Conservation (phyloP, 805 yeast genomes). For the Jamesozyma jinghongensis region DNA sequence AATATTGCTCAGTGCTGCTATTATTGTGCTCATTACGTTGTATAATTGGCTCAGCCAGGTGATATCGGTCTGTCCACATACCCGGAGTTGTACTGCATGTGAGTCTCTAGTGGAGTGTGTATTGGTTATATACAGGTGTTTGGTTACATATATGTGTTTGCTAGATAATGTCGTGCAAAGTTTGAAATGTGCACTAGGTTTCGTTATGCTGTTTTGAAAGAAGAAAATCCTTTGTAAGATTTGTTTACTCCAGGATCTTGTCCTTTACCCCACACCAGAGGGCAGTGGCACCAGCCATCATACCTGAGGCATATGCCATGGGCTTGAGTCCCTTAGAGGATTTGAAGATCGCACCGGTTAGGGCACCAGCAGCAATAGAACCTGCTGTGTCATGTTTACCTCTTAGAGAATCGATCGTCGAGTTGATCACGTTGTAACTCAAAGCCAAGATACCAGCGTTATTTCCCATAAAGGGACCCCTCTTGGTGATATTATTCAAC, state of each 20-base stretch:
- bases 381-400: conserved; percentile 84
- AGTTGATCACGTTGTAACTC: conserved; percentile 76
- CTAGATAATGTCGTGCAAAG: too few relatives aligned
- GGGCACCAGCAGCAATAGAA: conserved; percentile 80
- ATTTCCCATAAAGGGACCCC: conserved; percentile 95
- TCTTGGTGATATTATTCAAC: conserved; percentile 82
- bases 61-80: too few relatives aligned
- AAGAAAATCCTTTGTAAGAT: too few relatives aligned
- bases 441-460: conserved; percentile 90
- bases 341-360: conserved; percentile 87
- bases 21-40: too few relatives aligned
- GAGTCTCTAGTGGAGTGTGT: too few relatives aligned
- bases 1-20: too few relatives aligned
- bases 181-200: too few relatives aligned
- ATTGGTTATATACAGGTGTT: not conserved
- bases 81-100: too few relatives aligned
- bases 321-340: conserved; percentile 79
- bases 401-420: conserved; percentile 67
- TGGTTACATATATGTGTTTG: not conserved
- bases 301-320: conserved; percentile 75
- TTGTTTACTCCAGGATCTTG: conserved; percentile 16
- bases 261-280: conserved; percentile 81
- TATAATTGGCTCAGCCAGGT: too few relatives aligned
- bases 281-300: conserved; percentile 86
- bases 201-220: too few relatives aligned